Base-by-base conservation (phyloP, 805 yeast species). In the Lachancea thermotolerans region DNA sequence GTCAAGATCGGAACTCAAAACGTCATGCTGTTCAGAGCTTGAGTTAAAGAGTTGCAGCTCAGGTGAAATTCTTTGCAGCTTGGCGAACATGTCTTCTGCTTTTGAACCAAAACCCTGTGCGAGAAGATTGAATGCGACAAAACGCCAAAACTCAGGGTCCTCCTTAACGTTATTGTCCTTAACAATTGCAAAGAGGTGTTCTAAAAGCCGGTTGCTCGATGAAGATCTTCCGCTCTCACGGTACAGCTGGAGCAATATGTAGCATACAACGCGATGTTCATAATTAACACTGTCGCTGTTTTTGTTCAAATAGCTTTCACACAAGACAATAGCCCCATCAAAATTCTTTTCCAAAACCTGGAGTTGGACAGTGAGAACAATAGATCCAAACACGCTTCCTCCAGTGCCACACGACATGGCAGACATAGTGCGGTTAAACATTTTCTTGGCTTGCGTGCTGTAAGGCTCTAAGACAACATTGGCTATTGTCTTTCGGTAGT, bases 281-380 rank as follows among this genome's bases (percentile, higher is more conserved):
- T 32, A 15, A 8, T 34, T 14, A 15, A 48, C 9, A 9, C 25
- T 16, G 10, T 31, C 12, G 9, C n/a, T 17, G 30, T 12, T 8
- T 10, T 49, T 47, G 31, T 56, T 56, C 41, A 57, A 44, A 34
- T 45, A 59, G 8, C 33, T 32, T 44, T 58, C 65, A 27, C 59
- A 48, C 34, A 64, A 41, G 31, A 53, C 48, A 34, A 64, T 53
- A 2, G 67, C 66, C 41, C 60, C 53, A 12, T 58, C 62, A 52
- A 52, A 56, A 38, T 59, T 48, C 39, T 57, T 54, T 46, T 57
- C 63, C 15, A 53, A 44, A 7, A 55, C 46, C 34, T 54, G 55
- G n/a, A 64, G 35, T 45, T 61, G 65, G 27, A 60, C 43, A 1
- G 63, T 47, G 35, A 62, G 40, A 18, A 62, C 41, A 16, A 59